Base-by-base conservation (phyloP, 2,329 filamentous ascomycete species). In the Ascochyta clinopodiicola region DNA sequence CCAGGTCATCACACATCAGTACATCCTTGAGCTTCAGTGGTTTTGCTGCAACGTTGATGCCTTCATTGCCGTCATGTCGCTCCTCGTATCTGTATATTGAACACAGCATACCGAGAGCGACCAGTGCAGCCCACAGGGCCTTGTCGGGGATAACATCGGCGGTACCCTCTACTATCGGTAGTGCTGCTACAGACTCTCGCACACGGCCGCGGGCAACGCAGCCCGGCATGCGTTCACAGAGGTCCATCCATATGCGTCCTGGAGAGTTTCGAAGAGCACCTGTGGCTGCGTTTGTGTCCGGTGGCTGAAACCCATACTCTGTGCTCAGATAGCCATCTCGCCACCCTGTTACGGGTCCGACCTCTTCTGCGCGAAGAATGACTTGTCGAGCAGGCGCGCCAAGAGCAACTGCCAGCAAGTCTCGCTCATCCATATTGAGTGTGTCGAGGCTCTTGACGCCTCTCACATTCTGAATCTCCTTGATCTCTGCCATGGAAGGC, bases 331-430 rank as follows among this genome's bases (percentile, higher is more conserved):
- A 83, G 0, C 81, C 81, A 56, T 84, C 82, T 44, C 80, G 75
- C 81, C 81, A 85, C 17, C 82, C 82, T 0, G 79, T 83, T 31
- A 68, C 66, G 0, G 77, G 71, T 0, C 82, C 82, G n/a, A 84
- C 79, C 29, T 82, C 79, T 60, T 84, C 81, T 12, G 82, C 82
- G 34, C 82, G 72, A 22, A 82, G 66, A 51, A 84, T 80, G 4
- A 85, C 82, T 62, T 84, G 82, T 10, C 82, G 78, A 21, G 81
- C 82, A 1, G 82, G 82, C 0, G 82, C 82, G 1, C 82, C 82
- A 5, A 84, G 75, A 1, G 82, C 82, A 6, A 82, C 76, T 13
- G 82, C 82, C 1, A 84, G 74, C 4, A 84, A 67, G 45, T 83
- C 80, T 27, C 79, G 76, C 50, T 83, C 81, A 46, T 73, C 73